phyloP scores from a whole-genome alignment of 768 basidiomycete genomes.

The Auriscalpium vulgare region DNA sequence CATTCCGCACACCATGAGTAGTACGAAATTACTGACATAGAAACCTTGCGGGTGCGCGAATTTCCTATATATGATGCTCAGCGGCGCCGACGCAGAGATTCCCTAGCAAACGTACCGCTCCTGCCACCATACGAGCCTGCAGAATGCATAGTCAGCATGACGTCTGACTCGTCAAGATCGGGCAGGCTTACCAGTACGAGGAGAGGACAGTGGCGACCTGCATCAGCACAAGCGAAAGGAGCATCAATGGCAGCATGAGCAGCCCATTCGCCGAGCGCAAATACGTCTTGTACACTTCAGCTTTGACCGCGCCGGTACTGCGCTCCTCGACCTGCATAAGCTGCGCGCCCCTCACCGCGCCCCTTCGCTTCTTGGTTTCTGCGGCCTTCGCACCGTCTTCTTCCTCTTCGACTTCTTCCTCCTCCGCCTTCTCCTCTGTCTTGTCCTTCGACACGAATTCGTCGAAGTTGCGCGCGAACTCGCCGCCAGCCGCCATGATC shows the following conservation, averaged over 20 bases:
- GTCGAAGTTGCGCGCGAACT: slow-evolving; percentile 44
- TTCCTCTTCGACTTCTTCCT: slow-evolving; percentile 33
- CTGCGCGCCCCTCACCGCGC: slow-evolving; percentile 34
- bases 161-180: slow-evolving; percentile 1
- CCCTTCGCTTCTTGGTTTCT: slow-evolving; percentile 25
- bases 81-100: too few relatives aligned
- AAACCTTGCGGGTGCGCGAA: slow-evolving; percentile 57
- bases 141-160: neutral
- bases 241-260: slow-evolving; percentile 58
- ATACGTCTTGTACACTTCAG: slow-evolving; percentile 52
- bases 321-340: slow-evolving; percentile 85
- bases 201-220: slow-evolving; percentile 68
- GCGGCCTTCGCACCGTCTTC: slow-evolving; percentile 29
- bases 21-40: slow-evolving; percentile 44
- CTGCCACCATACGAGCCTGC: slow-evolving; percentile 82
- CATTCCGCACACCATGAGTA: neutral
- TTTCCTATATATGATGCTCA: slow-evolving; percentile 25
- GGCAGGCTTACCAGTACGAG: slow-evolving; percentile 55
- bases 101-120: slow-evolving; percentile 34
- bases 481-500: slow-evolving; percentile 53
- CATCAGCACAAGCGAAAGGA: slow-evolving; percentile 51
- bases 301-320: slow-evolving; percentile 62
- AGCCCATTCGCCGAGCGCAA: slow-evolving; percentile 60
- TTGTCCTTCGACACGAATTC: slow-evolving; percentile 58
- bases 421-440: slow-evolving; percentile 29